A percentile compares a stretch with the other conserved stretches of the same genome.
Evolutionary conservation across 495 filamentous ascomycete genomes (phyloP).

Genomic region (Mytilinidion resinicola): DNA sequence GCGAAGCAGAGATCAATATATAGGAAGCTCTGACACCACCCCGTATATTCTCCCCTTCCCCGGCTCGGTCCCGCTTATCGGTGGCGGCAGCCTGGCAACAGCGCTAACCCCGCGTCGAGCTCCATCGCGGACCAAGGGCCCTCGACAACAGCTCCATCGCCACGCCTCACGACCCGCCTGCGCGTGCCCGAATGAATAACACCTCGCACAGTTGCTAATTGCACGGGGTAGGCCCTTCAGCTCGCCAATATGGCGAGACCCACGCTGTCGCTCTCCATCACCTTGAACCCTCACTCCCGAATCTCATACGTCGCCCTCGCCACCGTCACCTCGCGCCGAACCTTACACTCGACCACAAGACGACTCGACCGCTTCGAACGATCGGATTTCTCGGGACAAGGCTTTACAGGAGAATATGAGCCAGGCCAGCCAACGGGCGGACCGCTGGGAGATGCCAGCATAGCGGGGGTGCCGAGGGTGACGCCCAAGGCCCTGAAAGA

Average conservation of each 20-base stretch:
- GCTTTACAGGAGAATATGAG: conserved; percentile 73
- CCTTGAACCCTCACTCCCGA: conserved; percentile 32
- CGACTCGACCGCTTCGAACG: conserved; percentile 46
- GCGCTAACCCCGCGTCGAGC: too few species aligned
- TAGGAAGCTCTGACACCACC: too few species aligned
- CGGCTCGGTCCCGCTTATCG: too few species aligned
- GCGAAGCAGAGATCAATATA: too few species aligned
- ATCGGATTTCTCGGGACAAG: conserved; percentile 58
- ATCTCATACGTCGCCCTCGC: conserved; percentile 40
- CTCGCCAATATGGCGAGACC: neutral
- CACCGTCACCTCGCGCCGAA: conserved; percentile 26
- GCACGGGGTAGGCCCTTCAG: too few species aligned
- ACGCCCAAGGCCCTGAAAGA: conserved; percentile 82
- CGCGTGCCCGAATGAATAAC: too few species aligned
- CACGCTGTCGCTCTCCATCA: conserved; percentile 7
- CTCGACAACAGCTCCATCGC: too few species aligned
- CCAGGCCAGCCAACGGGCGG: conserved; percentile 47
- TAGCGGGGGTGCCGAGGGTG: conserved; percentile 39
- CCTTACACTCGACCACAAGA: conserved; percentile 5
- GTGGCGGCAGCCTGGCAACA: too few species aligned
- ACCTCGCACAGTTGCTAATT: too few species aligned
- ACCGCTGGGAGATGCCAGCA: conserved; percentile 29
- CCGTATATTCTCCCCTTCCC: too few species aligned
- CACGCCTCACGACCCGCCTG: too few species aligned
- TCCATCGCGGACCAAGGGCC: too few species aligned